Percentiles rank a stretch among this genome's conserved stretches.
phyloP scores from a whole-genome alignment of 1,139 yeast species.

The Yamadazyma sp. region DNA sequence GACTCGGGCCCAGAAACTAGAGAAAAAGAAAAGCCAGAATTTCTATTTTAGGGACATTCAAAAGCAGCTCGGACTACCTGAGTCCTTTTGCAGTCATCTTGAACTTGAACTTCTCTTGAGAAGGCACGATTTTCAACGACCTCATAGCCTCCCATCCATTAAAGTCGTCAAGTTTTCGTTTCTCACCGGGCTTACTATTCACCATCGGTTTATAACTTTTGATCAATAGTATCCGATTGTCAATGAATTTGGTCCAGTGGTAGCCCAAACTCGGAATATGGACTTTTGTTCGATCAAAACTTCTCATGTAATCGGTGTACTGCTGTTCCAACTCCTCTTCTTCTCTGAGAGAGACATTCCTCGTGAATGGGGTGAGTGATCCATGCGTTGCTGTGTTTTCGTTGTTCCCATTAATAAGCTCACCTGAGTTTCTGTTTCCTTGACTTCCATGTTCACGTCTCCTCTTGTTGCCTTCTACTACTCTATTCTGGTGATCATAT shows the following conservation, averaged over 20 bases:
- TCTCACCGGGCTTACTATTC: not conserved
- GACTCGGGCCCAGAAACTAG: too few species aligned
- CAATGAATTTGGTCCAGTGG: conserved; percentile 38
- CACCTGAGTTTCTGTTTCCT: too few species aligned
- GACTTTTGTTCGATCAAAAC: conserved; percentile 18
- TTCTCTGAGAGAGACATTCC: too few species aligned
- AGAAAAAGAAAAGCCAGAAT: too few species aligned
- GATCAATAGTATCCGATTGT: conserved; percentile 32
- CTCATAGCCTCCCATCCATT: conserved; percentile 29
- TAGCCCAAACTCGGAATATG: conserved; percentile 43
- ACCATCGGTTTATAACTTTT: conserved; percentile 32
- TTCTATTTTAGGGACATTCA: too few species aligned
- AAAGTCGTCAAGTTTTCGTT: conserved; percentile 3
- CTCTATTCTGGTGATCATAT: conserved; percentile 13
- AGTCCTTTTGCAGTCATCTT: conserved; percentile 3
- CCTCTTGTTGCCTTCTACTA: not conserved
- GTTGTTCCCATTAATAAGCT: too few species aligned
- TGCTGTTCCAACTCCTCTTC: conserved; percentile 3
- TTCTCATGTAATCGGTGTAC: conserved; percentile 1
- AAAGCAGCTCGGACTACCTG: not conserved
- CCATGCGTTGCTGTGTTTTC: too few species aligned
- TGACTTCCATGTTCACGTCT: not conserved
- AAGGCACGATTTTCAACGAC: conserved; percentile 24
- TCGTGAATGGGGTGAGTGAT: too few species aligned
- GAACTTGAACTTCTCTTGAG: conserved; percentile 1